phyloP scores from a whole-genome alignment of 768 basidiomycete genomes.

The Cystobasidium ongulense region DNA sequence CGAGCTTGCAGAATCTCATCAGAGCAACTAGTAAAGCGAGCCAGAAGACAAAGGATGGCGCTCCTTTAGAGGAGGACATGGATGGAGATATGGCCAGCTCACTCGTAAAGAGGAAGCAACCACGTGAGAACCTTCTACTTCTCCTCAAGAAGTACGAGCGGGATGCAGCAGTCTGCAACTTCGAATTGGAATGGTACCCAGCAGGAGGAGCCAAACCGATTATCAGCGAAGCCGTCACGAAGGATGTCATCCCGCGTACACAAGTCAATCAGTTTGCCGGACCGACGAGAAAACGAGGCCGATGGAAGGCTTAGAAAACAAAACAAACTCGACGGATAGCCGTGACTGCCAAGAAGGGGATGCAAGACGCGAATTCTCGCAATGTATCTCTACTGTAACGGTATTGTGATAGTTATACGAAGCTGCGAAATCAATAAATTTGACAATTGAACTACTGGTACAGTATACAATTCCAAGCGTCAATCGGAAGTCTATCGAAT shows the following conservation, averaged over 20 bases:
- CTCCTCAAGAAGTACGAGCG: constrained; percentile 25
- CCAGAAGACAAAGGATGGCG: background rate
- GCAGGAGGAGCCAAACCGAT: background rate
- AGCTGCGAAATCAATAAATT: no score
- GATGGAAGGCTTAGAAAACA: constrained; percentile 20
- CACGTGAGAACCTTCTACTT: background rate
- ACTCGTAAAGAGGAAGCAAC: background rate
- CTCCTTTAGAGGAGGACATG: background rate
- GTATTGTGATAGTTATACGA: no score
- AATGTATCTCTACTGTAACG: background rate
- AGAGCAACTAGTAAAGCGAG: constrained; percentile 20
- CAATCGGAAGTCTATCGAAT: no score
- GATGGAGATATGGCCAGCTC: background rate
- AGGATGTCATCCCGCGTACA: background rate
- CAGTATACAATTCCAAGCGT: no score
- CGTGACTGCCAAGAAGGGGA: background rate
- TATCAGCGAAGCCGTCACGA: background rate
- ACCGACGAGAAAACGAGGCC: constrained; percentile 15
- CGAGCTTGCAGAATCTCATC: constrained; percentile 31
- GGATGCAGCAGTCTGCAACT: constrained; percentile 23
- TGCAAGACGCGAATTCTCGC: background rate
- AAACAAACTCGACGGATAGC: background rate
- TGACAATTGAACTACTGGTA: no score
- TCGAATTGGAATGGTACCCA: constrained; percentile 28
- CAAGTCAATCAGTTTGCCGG: background rate